Conservation (phyloP, 306 rosid genomes). For the Adenanthera pavonina region DNA sequence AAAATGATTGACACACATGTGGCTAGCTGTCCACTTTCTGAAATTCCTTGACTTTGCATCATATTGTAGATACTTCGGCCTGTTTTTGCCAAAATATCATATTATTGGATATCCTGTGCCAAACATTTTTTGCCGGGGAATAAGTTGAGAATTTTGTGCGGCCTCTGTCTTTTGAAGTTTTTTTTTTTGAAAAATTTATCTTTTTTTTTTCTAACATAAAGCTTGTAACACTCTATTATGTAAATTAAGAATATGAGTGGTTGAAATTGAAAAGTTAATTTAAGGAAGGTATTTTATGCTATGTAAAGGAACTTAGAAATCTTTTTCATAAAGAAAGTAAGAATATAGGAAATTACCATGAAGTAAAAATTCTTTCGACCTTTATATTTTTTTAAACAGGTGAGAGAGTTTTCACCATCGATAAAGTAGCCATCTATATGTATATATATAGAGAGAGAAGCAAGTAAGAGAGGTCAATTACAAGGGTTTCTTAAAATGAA, state of each 20-base stretch:
- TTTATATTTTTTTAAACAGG: neutral
- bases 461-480: slow-evolving; percentile 9
- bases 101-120: slow-evolving; percentile 2
- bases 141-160: neutral
- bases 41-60: neutral
- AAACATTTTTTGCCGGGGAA: neutral
- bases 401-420: neutral
- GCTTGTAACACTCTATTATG: neutral
- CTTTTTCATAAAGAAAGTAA: slow-evolving; percentile 4
- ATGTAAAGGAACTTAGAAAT: neutral
- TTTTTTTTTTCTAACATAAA: neutral
- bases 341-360: neutral
- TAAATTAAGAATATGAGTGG: neutral
- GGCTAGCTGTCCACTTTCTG: neutral
- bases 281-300: neutral
- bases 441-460: neutral
- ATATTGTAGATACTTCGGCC: neutral
- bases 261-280: neutral
- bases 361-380: neutral
- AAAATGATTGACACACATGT: slow-evolving; percentile 3
- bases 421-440: neutral
- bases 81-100: slow-evolving; percentile 10
- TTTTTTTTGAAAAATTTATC: neutral
- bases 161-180: neutral
- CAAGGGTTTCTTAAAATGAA: slow-evolving; percentile 14